These are phyloP conservation scores for Auricularia sp. DNA, from an alignment of 768 basidiomycete species.

Conservation along the genomic window DNA sequence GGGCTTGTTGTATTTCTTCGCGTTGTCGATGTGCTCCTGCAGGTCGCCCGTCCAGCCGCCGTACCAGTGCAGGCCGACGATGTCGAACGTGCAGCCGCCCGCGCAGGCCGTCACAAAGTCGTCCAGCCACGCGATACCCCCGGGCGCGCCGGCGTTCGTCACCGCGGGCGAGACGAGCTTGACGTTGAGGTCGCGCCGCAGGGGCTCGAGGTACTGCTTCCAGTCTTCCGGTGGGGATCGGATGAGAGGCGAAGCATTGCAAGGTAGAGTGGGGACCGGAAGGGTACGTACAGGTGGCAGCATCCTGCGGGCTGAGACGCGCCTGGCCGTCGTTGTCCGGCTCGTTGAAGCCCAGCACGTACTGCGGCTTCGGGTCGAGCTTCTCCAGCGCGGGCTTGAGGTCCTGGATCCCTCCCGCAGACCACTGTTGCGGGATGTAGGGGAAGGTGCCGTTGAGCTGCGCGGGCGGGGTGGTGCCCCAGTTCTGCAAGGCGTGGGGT, in stretches of 20 bases:
- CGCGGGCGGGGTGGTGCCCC: not conserved
- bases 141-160: not conserved
- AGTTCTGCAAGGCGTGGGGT: conserved; percentile 2
- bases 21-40: conserved; percentile 3
- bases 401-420: conserved; percentile 1
- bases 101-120: not conserved
- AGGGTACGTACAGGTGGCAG: not conserved
- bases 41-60: conserved; percentile 7
- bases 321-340: conserved; percentile 7
- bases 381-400: not conserved
- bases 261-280: not conserved
- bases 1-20: conserved; percentile 7
- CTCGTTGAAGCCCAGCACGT: conserved; percentile 7
- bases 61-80: conserved; percentile 6
- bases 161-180: not conserved
- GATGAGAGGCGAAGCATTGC: too few relatives aligned
- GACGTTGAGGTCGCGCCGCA: not conserved
- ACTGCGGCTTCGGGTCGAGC: not conserved
- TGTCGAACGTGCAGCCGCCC: not conserved
- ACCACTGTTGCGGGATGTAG: conserved; percentile 6
- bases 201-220: not conserved
- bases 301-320: not conserved
- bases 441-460: not conserved
- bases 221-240: not conserved
- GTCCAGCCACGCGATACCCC: not conserved